phyloP scores from a whole-genome alignment of 2,329 filamentous ascomycete species.

The Stemphylium beticola region DNA sequence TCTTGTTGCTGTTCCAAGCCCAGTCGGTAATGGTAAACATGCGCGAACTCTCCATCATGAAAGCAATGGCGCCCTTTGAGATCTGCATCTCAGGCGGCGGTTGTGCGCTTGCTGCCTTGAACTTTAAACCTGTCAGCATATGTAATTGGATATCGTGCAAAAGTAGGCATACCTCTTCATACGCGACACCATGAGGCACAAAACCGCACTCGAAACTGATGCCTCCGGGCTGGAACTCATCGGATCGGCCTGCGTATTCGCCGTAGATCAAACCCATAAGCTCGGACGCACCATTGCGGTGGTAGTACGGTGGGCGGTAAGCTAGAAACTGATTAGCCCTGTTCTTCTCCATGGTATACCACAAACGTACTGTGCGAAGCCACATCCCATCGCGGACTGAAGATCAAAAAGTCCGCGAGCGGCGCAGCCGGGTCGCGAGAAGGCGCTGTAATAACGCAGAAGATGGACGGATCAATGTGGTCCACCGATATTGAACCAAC shows the following conservation, averaged over 20 bases:
- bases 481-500: constrained; percentile 77
- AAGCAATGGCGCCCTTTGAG: constrained; percentile 63
- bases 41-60: constrained; percentile 65
- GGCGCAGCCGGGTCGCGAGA: constrained; percentile 66
- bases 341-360: not conserved
- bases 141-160: no score
- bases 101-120: constrained; percentile 63
- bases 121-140: constrained; percentile 10
- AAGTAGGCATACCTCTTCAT: constrained; percentile 51
- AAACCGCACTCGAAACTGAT: constrained; percentile 72
- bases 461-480: constrained; percentile 80
- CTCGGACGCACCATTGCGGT: constrained; percentile 70
- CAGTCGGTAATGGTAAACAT: constrained; percentile 47
- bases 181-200: constrained; percentile 69
- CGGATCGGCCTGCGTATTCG: constrained; percentile 58
- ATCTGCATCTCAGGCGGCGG: constrained; percentile 46
- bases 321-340: constrained; percentile 11
- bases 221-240: constrained; percentile 66
- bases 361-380: constrained; percentile 55
- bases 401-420: constrained; percentile 69
- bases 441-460: constrained; percentile 68
- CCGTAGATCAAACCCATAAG: constrained; percentile 70
- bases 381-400: constrained; percentile 69
- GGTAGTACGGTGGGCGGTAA: constrained; percentile 62
- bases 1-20: constrained; percentile 49